Conservation (phyloP, 345 rosid genomes). For the Lepidium aucheri region DNA sequence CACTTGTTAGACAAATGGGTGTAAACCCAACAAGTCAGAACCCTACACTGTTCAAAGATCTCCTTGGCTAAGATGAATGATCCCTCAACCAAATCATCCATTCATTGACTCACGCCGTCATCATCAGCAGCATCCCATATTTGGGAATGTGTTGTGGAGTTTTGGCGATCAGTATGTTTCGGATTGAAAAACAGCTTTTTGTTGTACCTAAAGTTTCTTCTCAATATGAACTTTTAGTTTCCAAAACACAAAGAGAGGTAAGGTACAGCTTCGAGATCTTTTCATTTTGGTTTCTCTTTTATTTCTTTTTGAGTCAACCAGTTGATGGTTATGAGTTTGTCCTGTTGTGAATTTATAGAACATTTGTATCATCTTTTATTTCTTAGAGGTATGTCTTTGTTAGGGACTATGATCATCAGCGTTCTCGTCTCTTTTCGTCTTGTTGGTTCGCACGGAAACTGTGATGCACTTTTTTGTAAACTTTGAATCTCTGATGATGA, state of each 20-base stretch:
- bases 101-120: background rate
- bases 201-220: constrained; percentile 23
- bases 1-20: constrained; percentile 90
- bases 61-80: constrained; percentile 48
- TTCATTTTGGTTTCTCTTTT: constrained; percentile 12
- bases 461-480: too few relatives aligned
- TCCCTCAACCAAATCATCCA: background rate
- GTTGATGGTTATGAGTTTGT: constrained; percentile 16
- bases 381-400: background rate
- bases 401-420: background rate
- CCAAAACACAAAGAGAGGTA: constrained; percentile 7
- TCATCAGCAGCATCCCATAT: constrained; percentile 8
- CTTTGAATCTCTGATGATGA: too few relatives aligned
- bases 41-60: constrained; percentile 82
- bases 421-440: background rate
- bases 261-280: background rate
- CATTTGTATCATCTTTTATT: constrained; percentile 12
- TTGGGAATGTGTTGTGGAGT: constrained; percentile 7
- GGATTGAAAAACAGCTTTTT: constrained; percentile 18
- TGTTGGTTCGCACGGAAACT: too few relatives aligned
- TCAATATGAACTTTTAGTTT: constrained; percentile 18
- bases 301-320: constrained; percentile 8
- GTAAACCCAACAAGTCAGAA: constrained; percentile 75
- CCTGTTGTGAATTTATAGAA: constrained; percentile 20
- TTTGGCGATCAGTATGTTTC: constrained; percentile 1